phyloP scores from a whole-genome alignment of 148 eudicot species.

The Fagopyrum esculentum region DNA sequence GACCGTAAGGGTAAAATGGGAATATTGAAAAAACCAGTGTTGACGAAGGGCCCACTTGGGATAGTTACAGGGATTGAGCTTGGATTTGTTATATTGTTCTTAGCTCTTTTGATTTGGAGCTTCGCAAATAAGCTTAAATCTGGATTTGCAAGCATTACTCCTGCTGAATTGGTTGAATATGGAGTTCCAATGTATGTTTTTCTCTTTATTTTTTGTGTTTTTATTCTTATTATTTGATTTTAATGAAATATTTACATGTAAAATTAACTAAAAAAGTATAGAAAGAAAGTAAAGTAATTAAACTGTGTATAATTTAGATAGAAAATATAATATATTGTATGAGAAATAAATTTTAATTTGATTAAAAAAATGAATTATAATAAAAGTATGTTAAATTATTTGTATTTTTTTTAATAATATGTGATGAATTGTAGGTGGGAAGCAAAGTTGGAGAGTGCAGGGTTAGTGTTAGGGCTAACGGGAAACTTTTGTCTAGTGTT shows the following conservation, averaged over 20 bases:
- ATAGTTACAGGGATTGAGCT: constrained; percentile 64
- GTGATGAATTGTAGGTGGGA: constrained; percentile 42
- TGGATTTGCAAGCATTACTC: constrained; percentile 34
- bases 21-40: constrained; percentile 48
- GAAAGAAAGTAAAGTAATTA: too few species aligned
- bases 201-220: not conserved
- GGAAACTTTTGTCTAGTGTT: constrained; percentile 63
- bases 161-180: constrained; percentile 9
- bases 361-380: too few species aligned
- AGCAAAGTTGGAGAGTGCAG: constrained; percentile 49
- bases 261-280: too few species aligned
- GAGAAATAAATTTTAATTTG: too few species aligned
- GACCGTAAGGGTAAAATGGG: constrained; percentile 11
- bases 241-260: too few species aligned
- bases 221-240: too few species aligned
- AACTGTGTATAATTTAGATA: too few species aligned
- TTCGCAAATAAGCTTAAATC: constrained; percentile 36
- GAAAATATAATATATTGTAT: too few species aligned
- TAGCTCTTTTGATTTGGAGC: constrained; percentile 67
- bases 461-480: constrained; percentile 42
- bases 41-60: constrained; percentile 61
- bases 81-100: constrained; percentile 55
- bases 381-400: too few species aligned
- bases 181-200: constrained; percentile 43
- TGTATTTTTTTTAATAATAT: too few species aligned